These are phyloP conservation scores for Daedalea quercina DNA, from an alignment of 768 basidiomycete genomes.

Conservation along the genomic window DNA sequence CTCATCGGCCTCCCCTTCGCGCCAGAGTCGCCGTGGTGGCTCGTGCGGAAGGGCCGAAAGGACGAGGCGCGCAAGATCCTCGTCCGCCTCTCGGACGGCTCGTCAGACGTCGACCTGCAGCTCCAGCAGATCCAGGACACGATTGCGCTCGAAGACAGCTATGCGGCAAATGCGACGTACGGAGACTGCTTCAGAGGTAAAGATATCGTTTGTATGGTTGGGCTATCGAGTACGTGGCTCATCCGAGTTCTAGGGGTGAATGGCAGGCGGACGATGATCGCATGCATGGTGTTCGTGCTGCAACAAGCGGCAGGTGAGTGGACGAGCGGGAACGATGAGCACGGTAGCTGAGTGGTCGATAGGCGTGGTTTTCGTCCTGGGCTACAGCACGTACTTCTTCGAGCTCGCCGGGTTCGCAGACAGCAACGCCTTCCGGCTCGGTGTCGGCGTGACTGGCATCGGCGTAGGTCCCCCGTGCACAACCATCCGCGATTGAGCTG, in stretches of 20 bases:
- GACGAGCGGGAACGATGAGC: neutral
- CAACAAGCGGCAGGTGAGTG: constrained; percentile 1
- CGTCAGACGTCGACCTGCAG: constrained; percentile 7
- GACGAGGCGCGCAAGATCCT: constrained; percentile 9
- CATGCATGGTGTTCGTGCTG: constrained; percentile 2
- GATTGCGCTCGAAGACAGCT: constrained; percentile 5
- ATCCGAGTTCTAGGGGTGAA: neutral
- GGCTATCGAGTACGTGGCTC: neutral
- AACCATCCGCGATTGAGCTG: neutral
- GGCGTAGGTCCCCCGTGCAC: neutral
- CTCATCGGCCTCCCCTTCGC: constrained; percentile 2
- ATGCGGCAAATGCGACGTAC: constrained; percentile 1
- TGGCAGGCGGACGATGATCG: constrained; percentile 1
- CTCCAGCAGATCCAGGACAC: constrained; percentile 7
- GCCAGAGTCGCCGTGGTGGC: constrained; percentile 11
- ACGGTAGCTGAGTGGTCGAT: neutral
- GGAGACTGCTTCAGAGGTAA: constrained; percentile 3
- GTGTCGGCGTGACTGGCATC: constrained; percentile 4
- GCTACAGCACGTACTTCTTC: constrained; percentile 11
- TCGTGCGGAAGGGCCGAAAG: constrained; percentile 5
- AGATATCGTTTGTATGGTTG: neutral
- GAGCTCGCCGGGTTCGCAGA: constrained; percentile 8
- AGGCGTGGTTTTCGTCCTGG: constrained; percentile 4
- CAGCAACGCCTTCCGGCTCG: constrained; percentile 8
- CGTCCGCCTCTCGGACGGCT: constrained; percentile 2